Evolutionary conservation across 176 grass and related monocot genomes (phyloP), one percentile per base, ranked within the genome.

Genomic region (Triticum turgidum): DNA sequence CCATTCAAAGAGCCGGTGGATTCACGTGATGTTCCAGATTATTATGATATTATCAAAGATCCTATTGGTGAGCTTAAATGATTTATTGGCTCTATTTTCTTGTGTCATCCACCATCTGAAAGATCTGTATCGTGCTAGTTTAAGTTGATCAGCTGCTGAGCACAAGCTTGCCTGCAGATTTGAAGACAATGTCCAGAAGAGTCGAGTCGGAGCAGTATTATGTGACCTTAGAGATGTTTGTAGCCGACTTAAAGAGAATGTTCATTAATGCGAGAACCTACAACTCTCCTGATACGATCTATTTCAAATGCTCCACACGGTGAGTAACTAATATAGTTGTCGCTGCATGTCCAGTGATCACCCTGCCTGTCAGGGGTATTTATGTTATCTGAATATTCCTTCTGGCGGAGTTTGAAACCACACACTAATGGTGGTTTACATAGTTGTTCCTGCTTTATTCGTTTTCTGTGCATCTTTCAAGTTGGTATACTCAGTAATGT

Each of bases 31-130:
- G 97, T 97, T 79, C 97, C 97, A 76, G 97, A 99, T 84, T 97
- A 99, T 84, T 97, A 99, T 76, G 90, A 99, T 81, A 94, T 99
- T 73, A 99, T 99, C 81, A 99, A 99, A 88, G 94, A 99, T 90
- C 94, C 97, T 56, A 99, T 99, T 88, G 97, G 97, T 99, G 71
- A 83, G 81, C 44, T 84, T 62, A 21, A 78, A 39, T 68, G 39
- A 61, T 62, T 78, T 78, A 58, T 34, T 12, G n/a, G 30, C 30
- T 68, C 56, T 54, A 76, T 12, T 69, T 85, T 69, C 27, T 62
- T 68, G 54, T 67, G 67, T 21, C 56, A 10, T 21, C 63, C 11
- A 42, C 37, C 34, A 61, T 38, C 17, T 37, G 9, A 24, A 80
- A 84, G n/a, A 62, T 20, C 80, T 63, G 69, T 14, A 1, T 0